These are phyloP conservation scores for Didymella pinodella DNA, from an alignment of 2,329 filamentous ascomycete genomes.

Conservation along the genomic window DNA sequence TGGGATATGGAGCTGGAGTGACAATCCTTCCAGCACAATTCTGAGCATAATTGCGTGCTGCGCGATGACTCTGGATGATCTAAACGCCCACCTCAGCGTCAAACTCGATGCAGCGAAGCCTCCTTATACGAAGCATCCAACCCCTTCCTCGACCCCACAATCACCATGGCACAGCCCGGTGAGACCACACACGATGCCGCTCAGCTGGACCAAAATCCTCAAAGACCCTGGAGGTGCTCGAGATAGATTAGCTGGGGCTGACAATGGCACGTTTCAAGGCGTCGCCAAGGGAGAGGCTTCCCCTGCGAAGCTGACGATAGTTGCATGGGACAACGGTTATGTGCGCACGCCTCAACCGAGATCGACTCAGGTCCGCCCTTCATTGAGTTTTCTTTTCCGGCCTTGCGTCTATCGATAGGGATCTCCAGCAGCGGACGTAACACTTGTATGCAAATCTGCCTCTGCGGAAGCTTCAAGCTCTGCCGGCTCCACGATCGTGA, in stretches of 20 bases:
- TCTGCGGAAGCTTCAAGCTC: slow-evolving; percentile 11
- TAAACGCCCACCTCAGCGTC: slow-evolving; percentile 18
- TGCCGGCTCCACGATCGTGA: slow-evolving; percentile 20
- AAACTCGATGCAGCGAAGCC: slow-evolving; percentile 19
- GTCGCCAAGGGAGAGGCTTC: slow-evolving; percentile 14
- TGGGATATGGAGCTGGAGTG: neutral
- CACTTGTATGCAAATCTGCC: slow-evolving; percentile 15
- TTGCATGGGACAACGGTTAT: slow-evolving; percentile 21
- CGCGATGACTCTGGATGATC: slow-evolving; percentile 6
- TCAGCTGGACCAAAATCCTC: slow-evolving; percentile 18
- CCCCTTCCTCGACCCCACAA: slow-evolving; percentile 17
- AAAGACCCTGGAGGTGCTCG: slow-evolving; percentile 22
- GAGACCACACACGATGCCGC: slow-evolving; percentile 10
- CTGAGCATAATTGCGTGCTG: slow-evolving; percentile 12
- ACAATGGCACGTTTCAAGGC: slow-evolving; percentile 20
- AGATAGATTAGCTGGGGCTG: slow-evolving; percentile 24
- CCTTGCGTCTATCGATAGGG: slow-evolving; percentile 15
- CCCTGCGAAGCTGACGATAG: slow-evolving; percentile 20
- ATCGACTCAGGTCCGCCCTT: slow-evolving; percentile 18
- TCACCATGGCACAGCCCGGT: slow-evolving; percentile 17
- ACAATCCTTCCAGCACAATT: slow-evolving; percentile 9
- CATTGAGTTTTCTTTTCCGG: slow-evolving; percentile 21
- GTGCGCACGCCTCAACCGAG: slow-evolving; percentile 18
- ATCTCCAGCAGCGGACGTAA: slow-evolving; percentile 22
- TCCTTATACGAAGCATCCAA: slow-evolving; percentile 16